Percentiles rank a stretch among this genome's conserved stretches.
These are phyloP conservation scores for Tolypocladium inflatum DNA, from an alignment of 2,329 filamentous ascomycete genomes.

Conservation along the genomic window DNA sequence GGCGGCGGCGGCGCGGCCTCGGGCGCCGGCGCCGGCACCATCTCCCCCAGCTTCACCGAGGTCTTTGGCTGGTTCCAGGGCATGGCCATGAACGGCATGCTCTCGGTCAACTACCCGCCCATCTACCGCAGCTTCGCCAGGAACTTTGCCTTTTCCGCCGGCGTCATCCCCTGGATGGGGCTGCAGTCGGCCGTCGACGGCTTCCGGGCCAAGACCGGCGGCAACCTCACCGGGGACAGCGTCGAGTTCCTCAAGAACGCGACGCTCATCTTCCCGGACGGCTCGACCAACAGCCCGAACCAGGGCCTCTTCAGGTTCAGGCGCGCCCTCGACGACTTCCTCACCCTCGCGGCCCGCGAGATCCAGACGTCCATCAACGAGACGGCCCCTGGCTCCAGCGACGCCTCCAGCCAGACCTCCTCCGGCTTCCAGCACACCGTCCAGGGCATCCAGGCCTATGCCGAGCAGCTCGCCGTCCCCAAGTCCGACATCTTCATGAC, in stretches of 20 bases:
- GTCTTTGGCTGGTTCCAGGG: slow-evolving; percentile 86
- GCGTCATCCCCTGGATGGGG: slow-evolving; percentile 70
- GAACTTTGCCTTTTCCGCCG: slow-evolving; percentile 90
- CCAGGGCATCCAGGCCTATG: slow-evolving; percentile 70
- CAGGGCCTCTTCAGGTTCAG: slow-evolving; percentile 36
- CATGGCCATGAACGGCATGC: slow-evolving; percentile 93
- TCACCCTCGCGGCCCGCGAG: slow-evolving; percentile 43
- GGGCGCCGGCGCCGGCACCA: slow-evolving; percentile 47
- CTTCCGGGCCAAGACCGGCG: slow-evolving; percentile 73
- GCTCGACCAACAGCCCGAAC: slow-evolving; percentile 36
- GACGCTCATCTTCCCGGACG: slow-evolving; percentile 62
- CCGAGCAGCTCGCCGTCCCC: slow-evolving; percentile 77
- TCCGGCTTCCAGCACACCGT: slow-evolving; percentile 41
- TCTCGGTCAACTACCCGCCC: slow-evolving; percentile 77
- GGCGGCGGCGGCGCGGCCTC: slow-evolving; percentile 37
- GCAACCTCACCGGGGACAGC: slow-evolving; percentile 74
- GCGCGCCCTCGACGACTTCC: slow-evolving; percentile 39
- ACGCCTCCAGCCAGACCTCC: slow-evolving; percentile 13
- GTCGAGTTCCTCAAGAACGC: slow-evolving; percentile 65
- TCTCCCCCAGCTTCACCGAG: slow-evolving; percentile 78
- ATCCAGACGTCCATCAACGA: slow-evolving; percentile 35
- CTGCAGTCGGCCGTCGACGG: slow-evolving; percentile 77
- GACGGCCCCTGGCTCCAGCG: slow-evolving; percentile 16
- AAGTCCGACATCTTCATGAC: slow-evolving; percentile 95
- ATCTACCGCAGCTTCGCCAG: slow-evolving; percentile 84